Conservation (phyloP, 2,329 filamentous ascomycete species). For the Seiridium cupressi region DNA sequence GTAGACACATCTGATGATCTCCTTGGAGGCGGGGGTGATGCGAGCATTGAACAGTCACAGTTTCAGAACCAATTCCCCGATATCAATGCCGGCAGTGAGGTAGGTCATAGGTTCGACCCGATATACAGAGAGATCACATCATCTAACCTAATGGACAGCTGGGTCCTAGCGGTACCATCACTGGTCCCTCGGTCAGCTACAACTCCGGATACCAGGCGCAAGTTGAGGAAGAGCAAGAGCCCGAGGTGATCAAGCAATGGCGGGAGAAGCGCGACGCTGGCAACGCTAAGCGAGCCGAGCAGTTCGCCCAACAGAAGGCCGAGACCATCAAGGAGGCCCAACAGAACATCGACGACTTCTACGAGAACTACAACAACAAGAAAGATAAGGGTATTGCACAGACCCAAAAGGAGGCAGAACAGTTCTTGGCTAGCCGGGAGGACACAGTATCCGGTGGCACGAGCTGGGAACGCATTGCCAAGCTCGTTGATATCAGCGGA, state of each 20-base stretch:
- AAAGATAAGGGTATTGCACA: slow-evolving; percentile 91
- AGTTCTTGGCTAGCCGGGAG: slow-evolving; percentile 85
- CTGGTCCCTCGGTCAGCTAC: slow-evolving; percentile 64
- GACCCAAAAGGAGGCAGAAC: slow-evolving; percentile 87
- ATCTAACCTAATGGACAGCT: slow-evolving; percentile 52
- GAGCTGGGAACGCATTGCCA: slow-evolving; percentile 97
- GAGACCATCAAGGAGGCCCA: slow-evolving; percentile 87
- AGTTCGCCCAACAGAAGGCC: slow-evolving; percentile 77
- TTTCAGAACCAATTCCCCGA: slow-evolving; percentile 94
- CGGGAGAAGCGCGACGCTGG: slow-evolving; percentile 82
- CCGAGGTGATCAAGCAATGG: slow-evolving; percentile 89
- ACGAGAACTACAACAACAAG: slow-evolving; percentile 98
- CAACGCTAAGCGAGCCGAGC: slow-evolving; percentile 79
- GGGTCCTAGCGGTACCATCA: slow-evolving; percentile 77
- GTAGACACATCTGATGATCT: slow-evolving; percentile 68
- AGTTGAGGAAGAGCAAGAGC: slow-evolving; percentile 71
- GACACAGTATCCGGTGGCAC: slow-evolving; percentile 94
- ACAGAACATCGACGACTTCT: slow-evolving; percentile 96
- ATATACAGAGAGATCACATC: neutral
- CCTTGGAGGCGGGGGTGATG: slow-evolving; percentile 57
- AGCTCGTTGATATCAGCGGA: slow-evolving; percentile 94
- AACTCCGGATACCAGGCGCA: slow-evolving; percentile 61
- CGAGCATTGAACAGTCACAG: slow-evolving; percentile 34
- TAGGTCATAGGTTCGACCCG: slow-evolving; percentile 32
- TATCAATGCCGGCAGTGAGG: slow-evolving; percentile 66